Evolutionary conservation across 2,329 filamentous ascomycete genomes (phyloP).

Genomic region (Beauveria pseudobassiana): DNA sequence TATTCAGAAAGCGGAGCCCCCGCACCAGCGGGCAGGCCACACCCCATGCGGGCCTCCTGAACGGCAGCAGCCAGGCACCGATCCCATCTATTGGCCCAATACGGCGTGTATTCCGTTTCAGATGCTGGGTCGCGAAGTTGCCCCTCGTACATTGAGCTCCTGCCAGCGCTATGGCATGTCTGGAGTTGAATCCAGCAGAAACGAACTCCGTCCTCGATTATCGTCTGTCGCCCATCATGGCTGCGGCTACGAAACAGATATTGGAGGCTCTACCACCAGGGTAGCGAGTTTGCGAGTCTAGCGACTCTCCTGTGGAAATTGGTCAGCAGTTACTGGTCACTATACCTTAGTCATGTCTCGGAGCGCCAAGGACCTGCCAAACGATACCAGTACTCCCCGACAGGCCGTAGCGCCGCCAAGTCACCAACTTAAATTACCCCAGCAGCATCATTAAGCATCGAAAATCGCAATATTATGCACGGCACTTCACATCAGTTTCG

Average conservation of each 20-base stretch:
- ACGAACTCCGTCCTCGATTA: neutral
- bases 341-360: neutral
- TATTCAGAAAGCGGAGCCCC: conserved; percentile 7
- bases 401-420: neutral
- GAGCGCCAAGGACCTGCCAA: neutral
- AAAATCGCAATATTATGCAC: neutral
- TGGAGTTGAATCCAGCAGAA: neutral
- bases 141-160: neutral
- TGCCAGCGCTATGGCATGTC: neutral
- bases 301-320: neutral
- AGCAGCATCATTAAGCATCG: too few species aligned
- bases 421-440: neutral
- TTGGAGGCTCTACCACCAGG: neutral
- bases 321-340: neutral
- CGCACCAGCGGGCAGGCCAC: neutral
- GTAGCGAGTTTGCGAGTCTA: too few species aligned
- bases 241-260: neutral
- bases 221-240: neutral
- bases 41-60: conserved; percentile 5
- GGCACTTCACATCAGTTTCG: neutral
- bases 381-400: neutral
- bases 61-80: conserved; percentile 4
- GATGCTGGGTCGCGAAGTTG: conserved; percentile 1
- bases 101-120: neutral
- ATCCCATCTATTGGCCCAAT: conserved; percentile 3